Base-by-base conservation (phyloP, 2,329 filamentous ascomycete genomes). In the Penicillium sumatraense region DNA sequence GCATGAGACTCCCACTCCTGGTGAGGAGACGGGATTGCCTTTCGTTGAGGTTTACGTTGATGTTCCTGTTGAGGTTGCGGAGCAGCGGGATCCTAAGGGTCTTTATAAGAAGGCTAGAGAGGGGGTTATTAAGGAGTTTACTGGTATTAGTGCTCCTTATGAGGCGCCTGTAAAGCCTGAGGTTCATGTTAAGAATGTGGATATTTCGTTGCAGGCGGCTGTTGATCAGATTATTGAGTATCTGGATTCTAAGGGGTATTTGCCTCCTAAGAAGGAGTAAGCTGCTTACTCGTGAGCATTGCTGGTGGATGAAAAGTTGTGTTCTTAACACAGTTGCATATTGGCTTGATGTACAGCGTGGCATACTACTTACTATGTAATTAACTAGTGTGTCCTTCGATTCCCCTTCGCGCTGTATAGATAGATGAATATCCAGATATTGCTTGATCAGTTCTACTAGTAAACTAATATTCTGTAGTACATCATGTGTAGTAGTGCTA, bases 1-100 rank as follows among this genome's bases (percentile, higher is more conserved):
- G 68, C 95, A 99, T 78, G 82, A 83, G 61, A 81, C 84, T 2
- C 80, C 84, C 31, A 76, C 82, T 48, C 77, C 78, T 53, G 78
- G 79, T 55, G 88, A 89, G 66, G 80, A 81, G 63, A 74, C 79
- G 1, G 79, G 89, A 0, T 83, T 98, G 54, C 88, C 90, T 9
- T 99, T 99, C 73, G 84, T 99, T 63, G 95, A 99, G 79, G 91
- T 98, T 55, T 96, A 87, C 71, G 88, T 99, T 60, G 92, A 99
- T 75, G 87, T 98, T 11, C 90, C 92, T 13, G 83, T 98, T 64
- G 90, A 91, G 76, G 91, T 95, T 41, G 93, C 95, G 33, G 93
- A 98, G 85, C 83, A 93, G 84, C 87, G 95, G 60, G 95, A 99
- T 72, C 95, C 95, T 46, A 99, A 99, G 86, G 95, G 93, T 5